phyloP scores from a whole-genome alignment of 1,284 basidiomycete species.

The Trichosporon faecale region DNA sequence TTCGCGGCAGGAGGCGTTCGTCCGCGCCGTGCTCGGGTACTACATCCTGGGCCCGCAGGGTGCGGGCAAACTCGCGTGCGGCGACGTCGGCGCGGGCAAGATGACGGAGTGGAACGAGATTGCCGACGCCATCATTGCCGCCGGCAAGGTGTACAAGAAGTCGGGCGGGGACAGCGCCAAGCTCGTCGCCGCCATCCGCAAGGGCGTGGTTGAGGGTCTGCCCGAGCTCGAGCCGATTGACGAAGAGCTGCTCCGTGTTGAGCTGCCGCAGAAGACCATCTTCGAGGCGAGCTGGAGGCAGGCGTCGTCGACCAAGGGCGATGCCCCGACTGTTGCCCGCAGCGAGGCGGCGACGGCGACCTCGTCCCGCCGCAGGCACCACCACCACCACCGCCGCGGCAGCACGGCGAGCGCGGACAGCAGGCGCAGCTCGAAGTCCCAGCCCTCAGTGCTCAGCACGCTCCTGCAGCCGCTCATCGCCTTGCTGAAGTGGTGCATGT shows the following conservation, averaged over 20 bases:
- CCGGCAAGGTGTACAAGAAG: background rate
- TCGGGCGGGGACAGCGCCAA: background rate
- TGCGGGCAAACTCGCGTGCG: constrained; percentile 69
- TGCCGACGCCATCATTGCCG: constrained; percentile 39
- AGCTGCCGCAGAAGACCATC: background rate
- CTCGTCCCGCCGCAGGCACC: background rate
- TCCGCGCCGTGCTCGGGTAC: constrained; percentile 74
- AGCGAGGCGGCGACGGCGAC: background rate
- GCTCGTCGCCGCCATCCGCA: constrained; percentile 24
- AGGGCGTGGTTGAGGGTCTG: background rate
- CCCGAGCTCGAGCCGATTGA: constrained; percentile 4
- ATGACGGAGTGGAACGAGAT: constrained; percentile 82
- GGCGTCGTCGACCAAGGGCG: background rate
- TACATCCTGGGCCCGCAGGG: constrained; percentile 70
- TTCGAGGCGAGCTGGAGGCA: constrained; percentile 2
- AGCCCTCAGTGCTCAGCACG: background rate
- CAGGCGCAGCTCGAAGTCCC: background rate
- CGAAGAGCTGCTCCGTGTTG: background rate
- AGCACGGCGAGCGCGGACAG: background rate
- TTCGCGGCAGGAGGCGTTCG: constrained; percentile 67
- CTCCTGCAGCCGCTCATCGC: background rate
- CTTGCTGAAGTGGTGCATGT: constrained; percentile 17
- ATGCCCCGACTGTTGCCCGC: background rate
- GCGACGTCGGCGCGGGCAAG: constrained; percentile 86
- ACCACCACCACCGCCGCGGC: background rate